Base-by-base conservation (phyloP, 139 green algal genomes). In the Chlorella sp. region DNA sequence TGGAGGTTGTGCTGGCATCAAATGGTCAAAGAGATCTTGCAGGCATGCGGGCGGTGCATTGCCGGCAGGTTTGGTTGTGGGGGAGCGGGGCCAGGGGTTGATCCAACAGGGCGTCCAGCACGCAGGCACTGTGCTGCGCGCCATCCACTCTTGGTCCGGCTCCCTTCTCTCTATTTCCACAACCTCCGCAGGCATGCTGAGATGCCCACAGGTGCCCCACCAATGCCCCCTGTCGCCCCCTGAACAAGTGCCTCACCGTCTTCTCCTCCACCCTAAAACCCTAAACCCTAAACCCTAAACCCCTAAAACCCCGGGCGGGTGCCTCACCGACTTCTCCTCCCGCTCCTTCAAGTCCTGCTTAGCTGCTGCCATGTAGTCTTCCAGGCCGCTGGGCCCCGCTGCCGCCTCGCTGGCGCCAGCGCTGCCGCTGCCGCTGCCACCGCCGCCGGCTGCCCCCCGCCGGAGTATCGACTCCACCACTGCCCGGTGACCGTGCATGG, bases 391-490 rank as follows among this genome's bases (percentile, higher is more conserved):
- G 36, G 16, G 34, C 48, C 11, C 57, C 15, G 57, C 34, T 75
- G 81, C 81, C 24, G 34, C 53, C n/a, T 34, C 61, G 83, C 83
- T 57, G 68, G 66, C 66, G 66, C 68, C 26, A 30, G 19, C 22
- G 66, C 84, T 26, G 57, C 15, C 42, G 42, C 42, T 64, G 37
- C 18, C 39, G 77, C 42, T 64, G 37, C 18, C 39, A 37, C 7
- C 39, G 37, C 28, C 40, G 68, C 40, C 69, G 37, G 40, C 71
- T 30, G 53, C 60, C 34, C 69, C 85, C 0, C 42, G 39, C 19
- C 69, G 76, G 85, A 93, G 88, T 75, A 94, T 85, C 87, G 85
- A 34, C 75, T 92, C 90, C 0, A 94, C 88, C 7, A 91, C 82
- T 26, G 85, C n/a, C 24, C 85, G 66, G 71, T 81, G 80, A 15